Evolutionary conservation across 306 rosid genomes (phyloP), one percentile per base, ranked within the genome.

Genomic region (Crataegus laevigata): DNA sequence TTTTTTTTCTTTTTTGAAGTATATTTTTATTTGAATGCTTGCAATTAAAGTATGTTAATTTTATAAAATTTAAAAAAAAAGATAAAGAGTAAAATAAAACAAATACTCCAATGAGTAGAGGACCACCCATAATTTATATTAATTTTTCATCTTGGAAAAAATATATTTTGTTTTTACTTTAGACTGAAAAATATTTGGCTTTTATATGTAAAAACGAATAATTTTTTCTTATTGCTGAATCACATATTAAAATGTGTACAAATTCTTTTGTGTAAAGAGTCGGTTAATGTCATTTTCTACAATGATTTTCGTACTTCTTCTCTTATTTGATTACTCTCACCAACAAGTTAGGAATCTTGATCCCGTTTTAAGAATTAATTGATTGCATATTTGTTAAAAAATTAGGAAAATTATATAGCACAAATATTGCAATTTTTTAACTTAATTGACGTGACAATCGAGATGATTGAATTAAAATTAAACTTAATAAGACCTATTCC

Each of bases 211-310:
- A 4, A 47, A 47, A 47, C 0, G 8, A 47, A 3, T 0, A 14
- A 1, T 47, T 15, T 0, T 47, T 47, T 0, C 5, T 5, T 47
- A 38, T 8, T 38, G 43, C 0, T 38, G 12, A 8, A 38, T 38
- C 42, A 8, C 11, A 38, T 3, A 5, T 47, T 15, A 9, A 47
- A 4, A 47, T 47, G 6, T 15, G 3, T 15, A 15, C 8, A 47
- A 47, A 47, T 15, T 4, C 15, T 15, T 0, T 47, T 15, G 54
- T 47, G 21, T 47, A 47, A 4, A 0, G 0, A 5, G 21, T 15
- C 54, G 17, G 14, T 1, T 0, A 4, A 5, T 47, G 54, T 15
- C 54, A 47, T 47, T 47, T 47, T 47, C 1, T 5, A 54, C 1
- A 54, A 8, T 6, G 3, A 17, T 0, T 19, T 52, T 52, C 22